Base-by-base conservation (phyloP, 2,329 filamentous ascomycete species). In the Aspergillus melleus region DNA sequence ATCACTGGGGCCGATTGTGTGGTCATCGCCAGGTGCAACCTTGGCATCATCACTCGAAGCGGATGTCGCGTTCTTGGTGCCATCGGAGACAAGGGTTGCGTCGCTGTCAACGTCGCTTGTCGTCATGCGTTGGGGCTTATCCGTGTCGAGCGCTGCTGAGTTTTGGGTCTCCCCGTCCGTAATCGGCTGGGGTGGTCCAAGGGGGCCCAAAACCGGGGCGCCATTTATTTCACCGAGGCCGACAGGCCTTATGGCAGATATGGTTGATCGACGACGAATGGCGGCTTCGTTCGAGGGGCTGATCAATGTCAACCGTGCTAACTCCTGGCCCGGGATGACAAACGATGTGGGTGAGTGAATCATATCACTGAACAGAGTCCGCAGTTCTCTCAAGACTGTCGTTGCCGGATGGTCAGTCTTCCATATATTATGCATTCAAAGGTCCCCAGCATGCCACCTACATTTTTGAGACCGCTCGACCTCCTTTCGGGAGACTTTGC, bases 221-320 rank as follows among this genome's bases (percentile, higher is more conserved):
- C 79, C 80, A 36, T 78, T 72, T 32, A 82, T 77, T 26, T 79
- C 76, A 36, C 79, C 80, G 14, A 77, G 69, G 20, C 61, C 65
- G 6, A 68, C 68, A n/a, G 69, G 64, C 26, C 66, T 66, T 22
- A 62, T 68, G 54, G 63, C 69, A 52, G 70, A 66, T 64, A 79
- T 70, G 56, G 80, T 78, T 26, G 82, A 82, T 58, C 77, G 74
- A 61, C 80, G 74, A 58, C 82, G 78, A 59, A 83, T 80, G 24
- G 78, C 78, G 44, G 80, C 82, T 65, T 86, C 84, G 44, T 82
- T 81, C 51, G 81, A 81, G 24, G 83, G 80, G 62, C 81, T 84
- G 60, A 91, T 85, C 22, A 96, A 81, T 1, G 92, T 92, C 44
- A 93, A 84, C 53, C 92, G 88, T 26, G 92, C 92, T 36, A 97